phyloP scores from a whole-genome alignment of 495 filamentous ascomycete species.

The Penicillium antarcticum region DNA sequence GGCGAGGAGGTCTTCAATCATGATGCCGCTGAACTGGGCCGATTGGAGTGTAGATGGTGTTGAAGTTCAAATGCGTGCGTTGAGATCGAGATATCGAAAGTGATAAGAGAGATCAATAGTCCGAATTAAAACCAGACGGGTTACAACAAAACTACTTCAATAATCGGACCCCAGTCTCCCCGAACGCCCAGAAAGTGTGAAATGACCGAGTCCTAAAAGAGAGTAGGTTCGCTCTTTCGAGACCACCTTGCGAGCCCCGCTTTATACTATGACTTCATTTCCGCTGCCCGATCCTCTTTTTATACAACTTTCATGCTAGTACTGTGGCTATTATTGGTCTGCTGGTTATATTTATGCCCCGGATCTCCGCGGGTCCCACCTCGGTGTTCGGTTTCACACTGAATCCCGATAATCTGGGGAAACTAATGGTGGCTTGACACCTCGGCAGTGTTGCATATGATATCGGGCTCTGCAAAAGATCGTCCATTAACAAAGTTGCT shows the following conservation, averaged over 20 bases:
- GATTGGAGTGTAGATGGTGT: neutral
- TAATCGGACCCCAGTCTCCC: conserved; percentile 4
- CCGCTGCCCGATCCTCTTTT: neutral
- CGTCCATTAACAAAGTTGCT: neutral
- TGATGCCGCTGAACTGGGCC: conserved; percentile 9
- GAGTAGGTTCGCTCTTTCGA: conserved; percentile 16
- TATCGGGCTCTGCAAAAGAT: neutral
- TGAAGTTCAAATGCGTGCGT: neutral
- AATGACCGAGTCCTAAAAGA: neutral
- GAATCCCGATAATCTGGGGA: neutral
- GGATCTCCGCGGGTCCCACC: neutral
- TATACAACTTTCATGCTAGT: too few species aligned
- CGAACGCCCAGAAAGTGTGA: conserved; percentile 3
- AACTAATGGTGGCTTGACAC: neutral
- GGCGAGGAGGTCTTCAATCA: conserved; percentile 36
- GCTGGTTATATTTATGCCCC: too few species aligned
- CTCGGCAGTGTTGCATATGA: conserved; percentile 6
- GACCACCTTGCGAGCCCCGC: conserved; percentile 33
- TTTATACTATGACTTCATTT: conserved; percentile 10
- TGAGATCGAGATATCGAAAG: neutral
- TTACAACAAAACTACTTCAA: too few species aligned
- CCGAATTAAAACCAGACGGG: too few species aligned
- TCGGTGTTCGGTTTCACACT: conserved; percentile 1
- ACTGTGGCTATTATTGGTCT: neutral
- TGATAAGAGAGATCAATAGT: too few species aligned